phyloP scores from a whole-genome alignment of 345 rosid species.

The Iberis pinnata region DNA sequence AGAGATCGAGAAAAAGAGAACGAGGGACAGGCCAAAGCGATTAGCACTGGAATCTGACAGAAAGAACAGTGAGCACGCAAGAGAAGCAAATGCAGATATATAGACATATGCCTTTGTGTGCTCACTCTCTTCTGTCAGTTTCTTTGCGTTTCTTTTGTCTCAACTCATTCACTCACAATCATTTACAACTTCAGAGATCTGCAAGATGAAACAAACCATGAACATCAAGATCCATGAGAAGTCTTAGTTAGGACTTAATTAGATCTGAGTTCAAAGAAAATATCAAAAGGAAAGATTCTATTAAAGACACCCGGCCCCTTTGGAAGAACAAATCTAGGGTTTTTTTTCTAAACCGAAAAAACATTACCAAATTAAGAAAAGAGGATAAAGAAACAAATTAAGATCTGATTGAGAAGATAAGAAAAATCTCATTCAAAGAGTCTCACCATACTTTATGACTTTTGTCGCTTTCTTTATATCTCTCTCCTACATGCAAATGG shows the following conservation, averaged over 20 bases:
- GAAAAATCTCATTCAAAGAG: conserved; percentile 17
- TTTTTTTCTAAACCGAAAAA: conserved; percentile 21
- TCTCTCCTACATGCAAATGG: conserved; percentile 28
- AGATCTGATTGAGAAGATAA: conserved; percentile 26
- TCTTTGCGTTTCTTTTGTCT: conserved; percentile 31
- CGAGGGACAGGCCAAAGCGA: conserved; percentile 32
- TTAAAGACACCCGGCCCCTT: conserved; percentile 13
- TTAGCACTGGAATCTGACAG: conserved; percentile 72
- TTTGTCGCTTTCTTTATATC: conserved; percentile 22
- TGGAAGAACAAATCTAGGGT: conserved; percentile 28
- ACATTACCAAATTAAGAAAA: conserved; percentile 5
- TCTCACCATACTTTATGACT: conserved; percentile 30
- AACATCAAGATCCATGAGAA: no score
- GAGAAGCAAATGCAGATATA: conserved; percentile 54
- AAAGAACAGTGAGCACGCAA: conserved; percentile 95
- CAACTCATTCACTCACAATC: conserved; percentile 9
- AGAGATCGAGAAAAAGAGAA: conserved; percentile 26
- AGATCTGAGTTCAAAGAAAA: conserved; percentile 21
- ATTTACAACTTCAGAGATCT: conserved; percentile 22
- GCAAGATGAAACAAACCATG: conserved; percentile 12
- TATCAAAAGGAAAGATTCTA: background rate
- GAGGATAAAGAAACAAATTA: conserved; percentile 6
- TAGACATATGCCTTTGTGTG: conserved; percentile 64
- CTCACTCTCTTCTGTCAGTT: conserved; percentile 99
- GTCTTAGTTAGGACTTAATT: no score